phyloP scores from a whole-genome alignment of 331 rosid species.

The Telfairia occidentalis region DNA sequence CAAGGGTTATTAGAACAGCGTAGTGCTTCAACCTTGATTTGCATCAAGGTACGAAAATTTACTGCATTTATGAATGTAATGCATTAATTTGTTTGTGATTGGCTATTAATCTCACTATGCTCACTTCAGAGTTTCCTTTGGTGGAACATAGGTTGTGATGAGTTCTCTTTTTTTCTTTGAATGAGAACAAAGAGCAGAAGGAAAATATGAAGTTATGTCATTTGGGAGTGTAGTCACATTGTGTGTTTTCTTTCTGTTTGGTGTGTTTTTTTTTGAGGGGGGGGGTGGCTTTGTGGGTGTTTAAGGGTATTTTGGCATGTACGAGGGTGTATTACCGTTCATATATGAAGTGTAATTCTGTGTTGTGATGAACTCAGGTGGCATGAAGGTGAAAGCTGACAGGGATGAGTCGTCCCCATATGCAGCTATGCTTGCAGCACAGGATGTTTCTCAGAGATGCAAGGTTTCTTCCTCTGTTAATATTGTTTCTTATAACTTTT shows the following conservation, averaged over 20 bases:
- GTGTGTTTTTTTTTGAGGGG: no score
- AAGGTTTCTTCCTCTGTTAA: constrained; percentile 27
- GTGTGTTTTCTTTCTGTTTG: no score
- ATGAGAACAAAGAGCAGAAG: no score
- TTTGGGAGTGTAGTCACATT: no score
- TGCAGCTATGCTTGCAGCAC: constrained; percentile 99
- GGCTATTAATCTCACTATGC: background rate
- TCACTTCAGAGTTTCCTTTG: no score
- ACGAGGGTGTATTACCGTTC: background rate
- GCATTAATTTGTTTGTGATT: background rate
- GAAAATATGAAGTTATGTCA: no score
- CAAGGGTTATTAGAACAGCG: background rate
- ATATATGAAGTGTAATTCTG: background rate
- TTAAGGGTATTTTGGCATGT: background rate
- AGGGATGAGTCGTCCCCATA: constrained; percentile 94
- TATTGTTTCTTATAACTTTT: background rate
- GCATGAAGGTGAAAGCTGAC: constrained; percentile 96
- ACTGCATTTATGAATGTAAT: background rate
- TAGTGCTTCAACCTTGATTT: background rate
- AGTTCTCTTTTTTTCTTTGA: no score
- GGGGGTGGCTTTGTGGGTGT: background rate
- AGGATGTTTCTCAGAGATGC: constrained; percentile 91
- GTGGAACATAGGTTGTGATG: no score
- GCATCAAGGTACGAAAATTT: background rate
- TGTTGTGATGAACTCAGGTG: constrained; percentile 34